A percentile compares a stretch with the other conserved stretches of the same genome.
phyloP scores from a whole-genome alignment of 169 alveolate species.

The Eimeria zaria region DNA sequence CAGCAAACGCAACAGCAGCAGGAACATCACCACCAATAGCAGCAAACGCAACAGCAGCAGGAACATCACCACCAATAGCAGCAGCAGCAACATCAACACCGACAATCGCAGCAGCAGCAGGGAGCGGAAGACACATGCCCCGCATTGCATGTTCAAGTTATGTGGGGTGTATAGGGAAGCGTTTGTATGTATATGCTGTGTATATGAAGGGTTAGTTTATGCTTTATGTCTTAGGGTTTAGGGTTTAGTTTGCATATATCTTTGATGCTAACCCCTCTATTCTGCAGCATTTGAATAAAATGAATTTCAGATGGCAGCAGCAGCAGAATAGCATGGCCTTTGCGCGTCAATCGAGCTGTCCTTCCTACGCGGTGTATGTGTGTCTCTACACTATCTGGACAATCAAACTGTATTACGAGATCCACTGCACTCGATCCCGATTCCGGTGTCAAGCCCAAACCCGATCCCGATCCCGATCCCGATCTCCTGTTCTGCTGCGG shows the following conservation, averaged over 20 bases:
- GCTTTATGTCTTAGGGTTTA: no score
- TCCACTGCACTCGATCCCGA: conserved; percentile 59
- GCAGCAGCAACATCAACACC: no score
- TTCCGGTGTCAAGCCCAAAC: not conserved
- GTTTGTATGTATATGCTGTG: no score
- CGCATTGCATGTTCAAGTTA: not conserved
- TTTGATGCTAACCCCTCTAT: not conserved
- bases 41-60: conserved; percentile 23
- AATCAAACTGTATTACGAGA: conserved; percentile 90
- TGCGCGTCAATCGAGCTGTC: conserved; percentile 96
- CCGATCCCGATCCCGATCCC: not conserved
- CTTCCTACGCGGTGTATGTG: conserved; percentile 98
- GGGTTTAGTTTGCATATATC: no score
- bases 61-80: no score
- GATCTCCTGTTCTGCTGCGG: not conserved
- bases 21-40: no score
- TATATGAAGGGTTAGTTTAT: no score
- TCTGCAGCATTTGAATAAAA: conserved; percentile 65
- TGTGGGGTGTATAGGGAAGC: not conserved
- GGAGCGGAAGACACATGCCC: no score
- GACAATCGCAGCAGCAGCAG: no score
- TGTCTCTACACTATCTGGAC: conserved; percentile 97
- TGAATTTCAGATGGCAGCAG: conserved; percentile 85
- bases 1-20: not conserved
- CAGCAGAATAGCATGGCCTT: conserved; percentile 92